Base-by-base conservation (phyloP, 2,329 filamentous ascomycete genomes). In the Fusarium neocosmosporiellum region DNA sequence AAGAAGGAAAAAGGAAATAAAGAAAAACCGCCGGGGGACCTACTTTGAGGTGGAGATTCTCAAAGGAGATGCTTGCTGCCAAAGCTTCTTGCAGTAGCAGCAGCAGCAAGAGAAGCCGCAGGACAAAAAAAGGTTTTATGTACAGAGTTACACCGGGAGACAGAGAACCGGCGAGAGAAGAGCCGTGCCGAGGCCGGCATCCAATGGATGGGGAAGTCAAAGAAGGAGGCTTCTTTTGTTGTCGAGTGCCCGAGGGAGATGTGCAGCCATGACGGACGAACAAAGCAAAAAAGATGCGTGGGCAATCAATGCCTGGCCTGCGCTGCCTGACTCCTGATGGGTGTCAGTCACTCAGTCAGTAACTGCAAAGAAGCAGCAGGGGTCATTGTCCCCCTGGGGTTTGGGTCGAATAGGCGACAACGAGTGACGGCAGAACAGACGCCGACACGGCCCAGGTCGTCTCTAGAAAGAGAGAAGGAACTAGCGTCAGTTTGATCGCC, bases 11-110 rank as follows among this genome's bases (percentile, higher is more conserved):
- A 59, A 41, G 37, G 36, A 59, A 59, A 59, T 31, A 43, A 59
- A 29, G 24, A 59, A 59, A 31, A 43, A 43, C 14, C 5, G 27
- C n/a, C 14, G 41, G 58, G 27, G 14, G 22, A 34, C 31, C 55
- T 68, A 63, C 59, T 20, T 67, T 58, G 31, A 48, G 46, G 70
- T 73, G 67, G 70, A 59, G 63, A 68, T 71, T 60, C n/a, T 37
- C 41, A 50, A 60, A 60, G 37, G 31, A 36, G 58, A 53, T 61
- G 59, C 50, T 65, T 61, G 59, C 39, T 65, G 48, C 54, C 61
- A 59, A 66, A 43, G 61, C 67, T 74, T 63, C 68, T 63, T 73
- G 65, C 48, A 59, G 41, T 46, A 39, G 59, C 33, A 22, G 43
- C 11, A 46, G 39, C 39, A 7, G 39, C 20, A 9, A n/a, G n/a